Evolutionary conservation across 2,329 filamentous ascomycete species (phyloP).

Genomic region (Hymenoscyphus occultus): DNA sequence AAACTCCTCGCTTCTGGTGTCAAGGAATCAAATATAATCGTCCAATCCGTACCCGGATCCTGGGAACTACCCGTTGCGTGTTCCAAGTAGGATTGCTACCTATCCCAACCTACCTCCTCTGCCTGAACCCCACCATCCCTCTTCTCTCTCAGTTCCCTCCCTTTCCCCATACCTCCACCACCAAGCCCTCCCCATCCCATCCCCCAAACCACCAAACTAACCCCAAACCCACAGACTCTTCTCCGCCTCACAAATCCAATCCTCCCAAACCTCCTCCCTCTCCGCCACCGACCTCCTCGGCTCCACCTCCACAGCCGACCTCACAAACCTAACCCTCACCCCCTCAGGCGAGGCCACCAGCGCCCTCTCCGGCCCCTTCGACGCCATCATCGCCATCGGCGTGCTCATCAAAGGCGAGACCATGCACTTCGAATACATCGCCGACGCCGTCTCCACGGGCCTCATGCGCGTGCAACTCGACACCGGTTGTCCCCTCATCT

Average conservation of each 20-base stretch:
- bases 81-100: conserved; percentile 39
- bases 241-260: conserved; percentile 82
- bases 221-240: conserved; percentile 58
- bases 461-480: conserved; percentile 95
- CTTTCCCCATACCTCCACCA: background rate
- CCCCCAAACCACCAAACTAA: conserved; percentile 38
- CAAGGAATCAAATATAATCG: conserved; percentile 79
- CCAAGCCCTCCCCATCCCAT: background rate
- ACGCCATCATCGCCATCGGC: conserved; percentile 91
- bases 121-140: background rate
- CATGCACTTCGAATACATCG: conserved; percentile 99
- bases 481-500: conserved; percentile 82
- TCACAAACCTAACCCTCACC: conserved; percentile 49
- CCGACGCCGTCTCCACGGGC: conserved; percentile 84
- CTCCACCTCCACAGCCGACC: conserved; percentile 61
- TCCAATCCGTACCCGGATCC: conserved; percentile 86
- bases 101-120: background rate
- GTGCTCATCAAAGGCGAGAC: conserved; percentile 98
- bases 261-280: conserved; percentile 58
- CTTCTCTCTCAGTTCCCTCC: background rate
- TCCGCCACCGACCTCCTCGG: conserved; percentile 73
- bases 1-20: conserved; percentile 78
- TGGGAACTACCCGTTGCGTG: conserved; percentile 93
- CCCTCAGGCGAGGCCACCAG: conserved; percentile 39
- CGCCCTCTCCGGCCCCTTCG: conserved; percentile 65